A percentile compares a stretch with the other conserved stretches of the same genome.
Evolutionary conservation across 164 flowering plant species (phyloP).

Genomic region (Sextonia rubra): DNA sequence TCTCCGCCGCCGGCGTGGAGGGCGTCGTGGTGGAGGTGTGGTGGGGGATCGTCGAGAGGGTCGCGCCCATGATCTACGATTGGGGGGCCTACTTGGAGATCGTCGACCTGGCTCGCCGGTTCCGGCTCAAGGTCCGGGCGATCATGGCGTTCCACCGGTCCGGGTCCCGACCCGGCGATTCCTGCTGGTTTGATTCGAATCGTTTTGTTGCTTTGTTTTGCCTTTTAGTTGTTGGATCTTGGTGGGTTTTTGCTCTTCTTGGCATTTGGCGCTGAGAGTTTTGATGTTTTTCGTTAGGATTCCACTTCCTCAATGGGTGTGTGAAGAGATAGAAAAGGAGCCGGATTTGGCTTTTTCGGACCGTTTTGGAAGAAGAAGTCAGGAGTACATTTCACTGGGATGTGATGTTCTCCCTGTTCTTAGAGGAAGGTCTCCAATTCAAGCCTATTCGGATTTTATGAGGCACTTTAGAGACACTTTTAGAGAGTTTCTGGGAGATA

Average conservation of each 20-base stretch:
- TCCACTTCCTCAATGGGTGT: constrained; percentile 71
- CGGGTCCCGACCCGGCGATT: constrained; percentile 45
- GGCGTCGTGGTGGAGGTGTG: constrained; percentile 72
- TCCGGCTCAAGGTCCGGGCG: constrained; percentile 58
- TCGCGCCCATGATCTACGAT: constrained; percentile 42
- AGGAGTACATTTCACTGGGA: constrained; percentile 66
- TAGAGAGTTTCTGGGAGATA: constrained; percentile 41
- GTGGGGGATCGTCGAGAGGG: constrained; percentile 81
- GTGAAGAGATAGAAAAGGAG: constrained; percentile 46
- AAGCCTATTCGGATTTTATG: constrained; percentile 69
- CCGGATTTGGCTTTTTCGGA: constrained; percentile 59
- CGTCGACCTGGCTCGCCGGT: constrained; percentile 34
- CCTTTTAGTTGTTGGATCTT: not conserved
- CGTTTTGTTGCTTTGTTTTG: not conserved
- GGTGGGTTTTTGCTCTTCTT: not conserved
- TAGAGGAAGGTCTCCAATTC: constrained; percentile 61
- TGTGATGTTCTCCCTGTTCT: constrained; percentile 63
- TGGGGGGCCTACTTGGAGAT: constrained; percentile 64
- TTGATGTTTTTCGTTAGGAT: constrained; percentile 33
- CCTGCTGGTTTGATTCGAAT: constrained; percentile 34
- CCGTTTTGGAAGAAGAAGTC: constrained; percentile 53
- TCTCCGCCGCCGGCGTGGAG: constrained; percentile 54
- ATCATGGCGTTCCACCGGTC: constrained; percentile 65
- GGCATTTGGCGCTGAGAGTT: not conserved
- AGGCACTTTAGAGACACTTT: constrained; percentile 58